These are phyloP conservation scores for Xylariaceae sp. DNA, from an alignment of 2,329 filamentous ascomycete species.

Conservation along the genomic window DNA sequence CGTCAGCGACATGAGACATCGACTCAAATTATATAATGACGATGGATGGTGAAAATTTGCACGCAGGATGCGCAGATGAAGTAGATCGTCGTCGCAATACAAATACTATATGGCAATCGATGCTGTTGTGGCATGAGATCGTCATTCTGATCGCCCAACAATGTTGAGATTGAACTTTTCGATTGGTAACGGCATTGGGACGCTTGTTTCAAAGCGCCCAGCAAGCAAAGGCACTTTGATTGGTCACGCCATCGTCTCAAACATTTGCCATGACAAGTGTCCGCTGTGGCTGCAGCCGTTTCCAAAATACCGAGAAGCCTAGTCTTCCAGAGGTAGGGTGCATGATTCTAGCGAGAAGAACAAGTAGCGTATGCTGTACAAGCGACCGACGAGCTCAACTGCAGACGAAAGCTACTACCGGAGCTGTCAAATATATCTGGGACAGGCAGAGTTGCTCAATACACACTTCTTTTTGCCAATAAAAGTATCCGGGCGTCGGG, in stretches of 20 bases:
- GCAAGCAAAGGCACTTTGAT: constrained; percentile 18
- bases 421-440: constrained; percentile 16
- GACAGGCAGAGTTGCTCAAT: constrained; percentile 9
- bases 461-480: too few species aligned
- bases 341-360: constrained; percentile 13
- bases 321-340: constrained; percentile 12
- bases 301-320: constrained; percentile 23
- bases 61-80: not conserved
- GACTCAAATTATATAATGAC: constrained; percentile 15
- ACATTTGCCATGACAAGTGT: constrained; percentile 23
- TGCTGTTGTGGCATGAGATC: constrained; percentile 19
- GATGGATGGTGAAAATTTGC: constrained; percentile 5
- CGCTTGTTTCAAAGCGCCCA: constrained; percentile 37
- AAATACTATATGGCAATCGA: constrained; percentile 6
- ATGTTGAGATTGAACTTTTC: constrained; percentile 11
- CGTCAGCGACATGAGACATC: constrained; percentile 31
- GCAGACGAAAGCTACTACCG: not conserved
- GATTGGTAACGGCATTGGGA: constrained; percentile 21
- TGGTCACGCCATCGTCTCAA: constrained; percentile 17
- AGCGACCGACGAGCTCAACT: not conserved
- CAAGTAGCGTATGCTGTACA: too few species aligned
- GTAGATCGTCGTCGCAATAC: constrained; percentile 4
- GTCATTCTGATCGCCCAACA: constrained; percentile 22
- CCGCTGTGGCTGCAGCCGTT: constrained; percentile 23
- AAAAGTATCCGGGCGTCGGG: too few species aligned